These are phyloP conservation scores for Cylindrotheca fusiformis DNA, from an alignment of 108 stramenopile genomes.

Conservation along the genomic window DNA sequence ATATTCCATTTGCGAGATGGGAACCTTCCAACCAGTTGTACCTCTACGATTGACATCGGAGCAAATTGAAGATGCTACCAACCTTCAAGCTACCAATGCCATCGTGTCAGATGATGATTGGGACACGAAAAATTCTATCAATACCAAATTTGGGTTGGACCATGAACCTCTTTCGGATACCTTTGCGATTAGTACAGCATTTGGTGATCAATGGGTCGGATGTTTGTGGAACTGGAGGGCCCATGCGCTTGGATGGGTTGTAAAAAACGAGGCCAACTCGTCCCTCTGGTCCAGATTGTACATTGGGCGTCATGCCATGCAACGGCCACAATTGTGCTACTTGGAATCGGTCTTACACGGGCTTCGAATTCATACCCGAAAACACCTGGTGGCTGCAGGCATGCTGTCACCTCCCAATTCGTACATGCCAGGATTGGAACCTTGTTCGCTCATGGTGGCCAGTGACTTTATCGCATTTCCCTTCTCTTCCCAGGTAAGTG, in stretches of 20 bases:
- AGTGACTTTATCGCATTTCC: slow-evolving; percentile 22
- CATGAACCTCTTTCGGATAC: slow-evolving; percentile 23
- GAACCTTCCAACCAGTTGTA: slow-evolving; percentile 10
- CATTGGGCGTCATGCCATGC: slow-evolving; percentile 11
- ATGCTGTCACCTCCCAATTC: slow-evolving; percentile 21
- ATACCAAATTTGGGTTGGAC: slow-evolving; percentile 20
- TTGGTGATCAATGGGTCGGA: slow-evolving; percentile 17
- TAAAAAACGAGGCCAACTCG: slow-evolving; percentile 7
- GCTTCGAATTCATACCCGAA: slow-evolving; percentile 2
- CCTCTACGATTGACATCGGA: slow-evolving; percentile 14
- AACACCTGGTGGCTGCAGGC: slow-evolving; percentile 9
- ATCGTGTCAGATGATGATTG: slow-evolving; percentile 5
- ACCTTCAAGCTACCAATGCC: not conserved
- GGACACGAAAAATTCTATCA: not conserved
- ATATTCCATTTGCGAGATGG: slow-evolving; percentile 4
- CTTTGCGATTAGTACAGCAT: slow-evolving; percentile 25
- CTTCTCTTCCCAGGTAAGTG: slow-evolving; percentile 3
- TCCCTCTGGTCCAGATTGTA: slow-evolving; percentile 22
- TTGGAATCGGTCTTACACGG: slow-evolving; percentile 15
- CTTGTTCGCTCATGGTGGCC: slow-evolving; percentile 22
- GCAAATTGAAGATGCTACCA: slow-evolving; percentile 22
- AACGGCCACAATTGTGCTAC: slow-evolving; percentile 7
- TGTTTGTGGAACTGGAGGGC: slow-evolving; percentile 37
- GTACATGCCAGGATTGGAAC: not conserved
- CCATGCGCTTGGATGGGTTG: slow-evolving; percentile 22